Base-by-base conservation (phyloP, 768 basidiomycete species). In the Candolleomyces eurysporus region DNA sequence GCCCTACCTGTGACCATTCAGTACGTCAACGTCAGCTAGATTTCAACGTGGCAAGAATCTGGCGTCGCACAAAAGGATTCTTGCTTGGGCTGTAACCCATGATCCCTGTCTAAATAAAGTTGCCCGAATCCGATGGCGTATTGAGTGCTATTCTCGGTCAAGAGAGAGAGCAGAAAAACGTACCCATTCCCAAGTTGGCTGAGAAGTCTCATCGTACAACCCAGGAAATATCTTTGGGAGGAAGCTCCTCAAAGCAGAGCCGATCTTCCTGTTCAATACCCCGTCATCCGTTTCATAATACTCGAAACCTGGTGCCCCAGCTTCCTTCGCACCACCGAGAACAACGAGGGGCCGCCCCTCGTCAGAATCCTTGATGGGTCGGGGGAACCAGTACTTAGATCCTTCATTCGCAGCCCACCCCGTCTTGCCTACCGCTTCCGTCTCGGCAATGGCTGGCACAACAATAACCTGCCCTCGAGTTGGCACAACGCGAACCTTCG, bases 131-230 rank as follows among this genome's bases (percentile, higher is more conserved):
- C 36, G 36, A 36, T 36, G 36, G 36, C 26, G 8, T 21, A 46
- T 36, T 48, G 7, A 61, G 13, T 45, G 60, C 8, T 49, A 40
- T 10, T 2, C n/a, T 11, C 19, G 46, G 45, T 45, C 42, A 52
- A 7, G 13, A 51, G 53, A 51, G 53, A 6, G 42, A 45, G 17
- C 19, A 26, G 22, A 17, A 14, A 59, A 1, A 73, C 82, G 48
- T 54, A 90, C 91, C 92, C 93, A 95, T 79, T 94, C 90, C 82
- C 86, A 84, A 70, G 91, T 90, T 6, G 86, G 85, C 55, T 83
- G 78, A n/a, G 61, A 67, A 3, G 72, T 77, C 13, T 64, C 66
- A 58, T 81, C 79, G 61, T 83, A 88, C 64, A 80, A 77, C 11
- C 75, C 80, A 0, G 85, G 80, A 63, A 89, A 90, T 5, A 86